A percentile compares a stretch with the other conserved stretches of the same genome.
phyloP scores from a whole-genome alignment of 2,329 filamentous ascomycete genomes.

The Nannizziopsis barbatae region DNA sequence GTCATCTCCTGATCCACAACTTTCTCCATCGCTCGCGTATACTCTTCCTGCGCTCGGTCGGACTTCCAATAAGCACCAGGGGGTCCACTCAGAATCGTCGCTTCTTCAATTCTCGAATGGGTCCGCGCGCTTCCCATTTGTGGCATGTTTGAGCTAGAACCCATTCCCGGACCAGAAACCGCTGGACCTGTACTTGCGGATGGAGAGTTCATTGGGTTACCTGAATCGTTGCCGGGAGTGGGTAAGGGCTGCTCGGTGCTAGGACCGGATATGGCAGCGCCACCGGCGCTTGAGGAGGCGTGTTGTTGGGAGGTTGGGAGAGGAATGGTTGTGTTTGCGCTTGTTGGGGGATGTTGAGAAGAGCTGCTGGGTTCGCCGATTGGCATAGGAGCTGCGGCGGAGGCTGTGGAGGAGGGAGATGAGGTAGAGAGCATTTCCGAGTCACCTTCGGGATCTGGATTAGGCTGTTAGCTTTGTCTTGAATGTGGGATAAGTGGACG shows the following conservation, averaged over 20 bases:
- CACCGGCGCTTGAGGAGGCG: neutral
- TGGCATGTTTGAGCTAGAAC: too few relatives aligned
- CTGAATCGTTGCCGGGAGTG: neutral
- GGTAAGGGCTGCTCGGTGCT: neutral
- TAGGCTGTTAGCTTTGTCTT: neutral
- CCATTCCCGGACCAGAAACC: neutral
- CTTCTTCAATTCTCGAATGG: conserved; percentile 4
- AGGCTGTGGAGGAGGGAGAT: conserved; percentile 23
- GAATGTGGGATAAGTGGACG: neutral
- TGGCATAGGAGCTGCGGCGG: neutral
- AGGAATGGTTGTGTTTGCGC: neutral
- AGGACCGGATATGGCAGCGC: neutral
- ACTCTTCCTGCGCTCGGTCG: conserved; percentile 48
- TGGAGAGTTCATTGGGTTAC: neutral
- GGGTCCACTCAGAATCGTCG: conserved; percentile 25
- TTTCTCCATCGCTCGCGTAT: conserved; percentile 38
- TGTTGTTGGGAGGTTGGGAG: conserved; percentile 1
- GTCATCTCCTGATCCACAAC: conserved; percentile 45
- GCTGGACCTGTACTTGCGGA: neutral
- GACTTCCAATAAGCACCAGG: conserved; percentile 45
- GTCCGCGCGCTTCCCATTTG: neutral
- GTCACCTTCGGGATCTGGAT: conserved; percentile 43
- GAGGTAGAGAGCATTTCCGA: conserved; percentile 45
- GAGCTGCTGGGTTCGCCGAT: too few relatives aligned
- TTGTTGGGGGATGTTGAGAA: neutral